Evolutionary conservation across 768 basidiomycete species (phyloP).

Genomic region (Sutorius australiensis): DNA sequence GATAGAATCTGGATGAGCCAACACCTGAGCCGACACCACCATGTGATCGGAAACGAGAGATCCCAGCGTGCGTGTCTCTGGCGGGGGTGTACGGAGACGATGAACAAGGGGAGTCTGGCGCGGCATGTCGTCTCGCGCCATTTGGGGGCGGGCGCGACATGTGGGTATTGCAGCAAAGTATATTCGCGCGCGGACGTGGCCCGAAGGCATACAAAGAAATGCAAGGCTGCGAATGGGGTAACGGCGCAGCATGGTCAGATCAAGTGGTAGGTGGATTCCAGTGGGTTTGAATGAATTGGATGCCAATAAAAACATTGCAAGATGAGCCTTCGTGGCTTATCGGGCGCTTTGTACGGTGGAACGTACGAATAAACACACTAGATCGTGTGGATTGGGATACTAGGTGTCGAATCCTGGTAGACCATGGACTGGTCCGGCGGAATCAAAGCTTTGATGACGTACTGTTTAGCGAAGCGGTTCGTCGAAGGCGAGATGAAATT

Average conservation of each 20-base stretch:
- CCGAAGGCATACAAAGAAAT: conserved; percentile 25
- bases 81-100: conserved; percentile 19
- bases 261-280: not conserved
- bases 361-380: not conserved
- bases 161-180: conserved; percentile 22
- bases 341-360: not conserved
- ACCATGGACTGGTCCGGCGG: not conserved
- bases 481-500: not conserved
- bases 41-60: conserved; percentile 20
- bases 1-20: conserved; percentile 23
- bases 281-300: not conserved
- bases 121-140: conserved; percentile 26
- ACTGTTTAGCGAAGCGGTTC: not conserved
- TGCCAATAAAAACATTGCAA: not conserved
- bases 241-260: not conserved
- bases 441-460: not conserved
- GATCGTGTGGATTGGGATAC: not conserved
- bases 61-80: conserved; percentile 16
- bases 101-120: conserved; percentile 27
- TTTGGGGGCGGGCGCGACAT: conserved; percentile 16
- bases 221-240: conserved; percentile 21
- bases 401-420: not conserved
- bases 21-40: conserved; percentile 20
- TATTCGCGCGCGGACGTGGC: conserved; percentile 27
- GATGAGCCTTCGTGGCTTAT: not conserved